Percentiles rank a stretch among this genome's conserved stretches.
phyloP scores from a whole-genome alignment of 1,284 basidiomycete genomes.

The Malassezia psittaci region DNA sequence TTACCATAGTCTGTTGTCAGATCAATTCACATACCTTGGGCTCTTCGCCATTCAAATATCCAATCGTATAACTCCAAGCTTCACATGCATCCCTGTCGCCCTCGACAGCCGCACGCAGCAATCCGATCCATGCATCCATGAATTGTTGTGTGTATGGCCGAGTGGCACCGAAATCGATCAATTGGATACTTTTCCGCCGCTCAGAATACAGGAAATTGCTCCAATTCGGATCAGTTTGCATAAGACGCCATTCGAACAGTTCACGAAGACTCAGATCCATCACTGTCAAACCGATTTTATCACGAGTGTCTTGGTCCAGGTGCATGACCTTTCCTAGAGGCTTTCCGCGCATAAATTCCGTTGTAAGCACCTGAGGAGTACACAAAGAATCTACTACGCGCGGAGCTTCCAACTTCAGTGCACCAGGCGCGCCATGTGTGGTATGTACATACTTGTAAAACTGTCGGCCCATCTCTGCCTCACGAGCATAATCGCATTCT shows the following conservation, averaged over 20 bases:
- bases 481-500: slow-evolving; percentile 85
- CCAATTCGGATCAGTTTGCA: slow-evolving; percentile 99
- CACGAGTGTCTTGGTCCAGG: slow-evolving; percentile 60
- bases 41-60: slow-evolving; percentile 84
- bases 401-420: slow-evolving; percentile 64
- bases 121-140: slow-evolving; percentile 73
- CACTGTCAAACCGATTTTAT: slow-evolving; percentile 75
- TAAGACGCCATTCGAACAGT: slow-evolving; percentile 76
- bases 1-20: slow-evolving; percentile 62
- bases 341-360: slow-evolving; percentile 72
- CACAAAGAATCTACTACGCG: slow-evolving; percentile 67
- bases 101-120: slow-evolving; percentile 66
- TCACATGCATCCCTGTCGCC: slow-evolving; percentile 64
- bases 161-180: slow-evolving; percentile 94
- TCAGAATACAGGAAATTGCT: slow-evolving; percentile 88
- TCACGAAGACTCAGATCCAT: slow-evolving; percentile 80
- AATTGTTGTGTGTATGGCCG: slow-evolving; percentile 75
- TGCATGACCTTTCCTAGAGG: slow-evolving; percentile 62
- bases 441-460: slow-evolving; percentile 52
- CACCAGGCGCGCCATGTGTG: neutral
- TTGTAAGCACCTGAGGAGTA: slow-evolving; percentile 73
- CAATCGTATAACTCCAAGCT: slow-evolving; percentile 65
- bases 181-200: slow-evolving; percentile 55
- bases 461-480: slow-evolving; percentile 62
- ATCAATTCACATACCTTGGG: slow-evolving; percentile 55